Evolutionary conservation across 148 eudicot genomes (phyloP), one percentile per base, ranked within the genome.

Genomic region (Fallopia convolvulus): DNA sequence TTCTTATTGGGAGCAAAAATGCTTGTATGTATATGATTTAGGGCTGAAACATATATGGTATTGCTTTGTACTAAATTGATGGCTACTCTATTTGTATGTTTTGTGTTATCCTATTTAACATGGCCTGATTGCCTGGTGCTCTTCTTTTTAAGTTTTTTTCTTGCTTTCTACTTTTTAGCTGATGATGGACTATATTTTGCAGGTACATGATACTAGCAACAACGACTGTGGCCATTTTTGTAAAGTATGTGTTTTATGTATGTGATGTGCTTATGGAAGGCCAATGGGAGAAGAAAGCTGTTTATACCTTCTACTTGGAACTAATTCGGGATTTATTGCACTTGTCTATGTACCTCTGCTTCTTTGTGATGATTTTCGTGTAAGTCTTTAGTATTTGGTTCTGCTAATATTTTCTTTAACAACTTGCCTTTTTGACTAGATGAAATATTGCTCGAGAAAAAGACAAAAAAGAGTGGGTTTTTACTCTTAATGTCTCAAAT

Each of bases 211-310:
- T 95, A 87, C 83, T 95, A 74, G 99, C 97, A 39, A 95, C 99
- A 49, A 88, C 99, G 75, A 95, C 94, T 13, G 89, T 92, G 20
- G 87, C 97, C 15, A 92, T 87, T 70, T 89, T 92, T 86, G 92
- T 95, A 48, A 95, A 95, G 81, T 95, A 95, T 77, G 72, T 83
- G 77, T 95, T 95, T 78, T 91, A 92, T 74, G 94, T 92, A 41
- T 85, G 89, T 70, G 99, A 95, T 88, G 90, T 95, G 94, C 91
- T 95, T 78, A 92, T 95, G 99, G 99, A 95, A 78, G 99, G 99
- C 46, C 99, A 95, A 81, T 95, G 99, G 99, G 99, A 95, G 81
- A 95, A 74, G 78, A 95, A 95, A 82, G 94, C 99, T 76, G 97
- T 95, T 39, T 95, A 88, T 82, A 95, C 97, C 71, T 95, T 95